phyloP scores from a whole-genome alignment of 2,329 filamentous ascomycete species.

The Alternaria sp. region DNA sequence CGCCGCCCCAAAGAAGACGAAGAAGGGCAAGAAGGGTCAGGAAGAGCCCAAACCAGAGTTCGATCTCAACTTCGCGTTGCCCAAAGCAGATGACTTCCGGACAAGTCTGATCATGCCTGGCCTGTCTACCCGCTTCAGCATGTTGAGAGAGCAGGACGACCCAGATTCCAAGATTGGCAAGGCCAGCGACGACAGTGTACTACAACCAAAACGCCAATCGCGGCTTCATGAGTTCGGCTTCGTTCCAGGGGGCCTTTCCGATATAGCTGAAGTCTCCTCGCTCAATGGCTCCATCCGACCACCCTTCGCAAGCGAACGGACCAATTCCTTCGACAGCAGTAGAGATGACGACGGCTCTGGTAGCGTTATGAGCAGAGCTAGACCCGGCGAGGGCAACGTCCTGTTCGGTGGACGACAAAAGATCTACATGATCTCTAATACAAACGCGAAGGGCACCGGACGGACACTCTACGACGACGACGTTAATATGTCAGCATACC shows the following conservation, averaged over 20 bases:
- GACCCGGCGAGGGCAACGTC: slow-evolving; percentile 87
- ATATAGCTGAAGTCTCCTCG: slow-evolving; percentile 92
- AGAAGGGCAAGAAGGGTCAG: slow-evolving; percentile 61
- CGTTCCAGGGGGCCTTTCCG: slow-evolving; percentile 65
- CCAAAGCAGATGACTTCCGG: slow-evolving; percentile 85
- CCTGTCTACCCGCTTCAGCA: slow-evolving; percentile 92
- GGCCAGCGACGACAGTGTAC: slow-evolving; percentile 91
- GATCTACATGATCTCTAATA: slow-evolving; percentile 79
- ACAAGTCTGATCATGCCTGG: slow-evolving; percentile 97
- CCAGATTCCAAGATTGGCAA: slow-evolving; percentile 88
- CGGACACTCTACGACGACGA: slow-evolving; percentile 86
- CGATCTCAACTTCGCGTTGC: slow-evolving; percentile 76
- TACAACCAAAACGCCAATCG: slow-evolving; percentile 82
- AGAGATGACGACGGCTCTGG: slow-evolving; percentile 71
- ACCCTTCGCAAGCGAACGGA: slow-evolving; percentile 65
- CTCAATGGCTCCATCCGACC: slow-evolving; percentile 62
- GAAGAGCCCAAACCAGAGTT: slow-evolving; percentile 67
- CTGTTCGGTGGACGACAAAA: slow-evolving; percentile 96
- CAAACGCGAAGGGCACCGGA: slow-evolving; percentile 54
- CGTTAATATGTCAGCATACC: slow-evolving; percentile 81
- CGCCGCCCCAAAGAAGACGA: slow-evolving; percentile 40
- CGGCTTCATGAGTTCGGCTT: slow-evolving; percentile 76
- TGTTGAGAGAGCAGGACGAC: slow-evolving; percentile 94
- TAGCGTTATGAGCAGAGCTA: slow-evolving; percentile 83
- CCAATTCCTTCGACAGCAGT: slow-evolving; percentile 68